A percentile compares a stretch with the other conserved stretches of the same genome.
phyloP scores from a whole-genome alignment of 768 basidiomycete genomes.

The Russula olivacea region DNA sequence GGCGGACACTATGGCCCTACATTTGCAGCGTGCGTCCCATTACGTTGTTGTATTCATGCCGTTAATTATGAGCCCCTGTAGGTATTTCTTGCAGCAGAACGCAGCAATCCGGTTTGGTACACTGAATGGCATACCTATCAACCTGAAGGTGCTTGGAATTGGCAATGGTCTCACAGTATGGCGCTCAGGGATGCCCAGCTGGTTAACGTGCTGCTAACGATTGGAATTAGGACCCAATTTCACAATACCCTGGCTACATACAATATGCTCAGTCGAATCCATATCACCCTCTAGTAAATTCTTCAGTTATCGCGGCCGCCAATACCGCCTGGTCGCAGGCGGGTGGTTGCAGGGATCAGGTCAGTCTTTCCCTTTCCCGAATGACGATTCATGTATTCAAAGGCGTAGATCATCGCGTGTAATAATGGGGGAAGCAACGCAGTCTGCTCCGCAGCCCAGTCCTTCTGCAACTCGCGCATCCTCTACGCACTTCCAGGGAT shows the following conservation, averaged over 20 bases:
- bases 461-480: constrained; percentile 53
- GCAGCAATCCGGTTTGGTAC: constrained; percentile 45
- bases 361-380: constrained; percentile 21
- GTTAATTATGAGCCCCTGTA: constrained; percentile 4
- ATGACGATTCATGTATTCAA: not conserved
- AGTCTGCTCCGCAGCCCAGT: constrained; percentile 37
- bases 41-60: not conserved
- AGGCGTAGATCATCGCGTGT: constrained; percentile 44
- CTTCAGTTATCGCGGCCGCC: constrained; percentile 37
- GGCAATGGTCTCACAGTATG: constrained; percentile 57
- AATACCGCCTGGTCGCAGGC: constrained; percentile 40
- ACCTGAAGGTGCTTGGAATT: constrained; percentile 57
- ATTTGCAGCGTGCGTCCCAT: constrained; percentile 31
- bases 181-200: not conserved
- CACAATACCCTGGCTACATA: constrained; percentile 55
- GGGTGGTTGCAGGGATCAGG: constrained; percentile 48
- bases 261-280: constrained; percentile 50
- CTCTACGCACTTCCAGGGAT: constrained; percentile 32
- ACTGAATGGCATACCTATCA: constrained; percentile 43
- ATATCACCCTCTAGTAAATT: constrained; percentile 47
- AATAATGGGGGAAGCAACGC: constrained; percentile 38
- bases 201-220: not conserved
- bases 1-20: constrained; percentile 39
- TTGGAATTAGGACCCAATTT: constrained; percentile 33
- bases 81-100: constrained; percentile 54